Evolutionary conservation across 2,329 filamentous ascomycete species (phyloP).

Genomic region (Cordyceps farinosa): DNA sequence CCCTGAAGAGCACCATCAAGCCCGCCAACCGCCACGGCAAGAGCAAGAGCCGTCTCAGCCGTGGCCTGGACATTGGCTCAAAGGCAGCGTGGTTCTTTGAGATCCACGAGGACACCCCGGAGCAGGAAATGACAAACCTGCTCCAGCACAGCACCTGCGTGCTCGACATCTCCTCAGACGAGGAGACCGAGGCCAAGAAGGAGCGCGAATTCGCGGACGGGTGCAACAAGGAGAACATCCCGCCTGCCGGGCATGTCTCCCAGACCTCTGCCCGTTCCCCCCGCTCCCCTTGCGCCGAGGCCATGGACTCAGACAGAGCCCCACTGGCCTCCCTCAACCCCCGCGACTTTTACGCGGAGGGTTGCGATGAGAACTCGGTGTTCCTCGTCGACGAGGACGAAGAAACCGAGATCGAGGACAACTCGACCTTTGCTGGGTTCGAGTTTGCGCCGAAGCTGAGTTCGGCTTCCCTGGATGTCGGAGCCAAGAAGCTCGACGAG

Average conservation of each 20-base stretch:
- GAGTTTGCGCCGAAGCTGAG: slow-evolving; percentile 23
- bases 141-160: slow-evolving; percentile 87
- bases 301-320: slow-evolving; percentile 60
- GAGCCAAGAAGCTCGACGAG: slow-evolving; percentile 31
- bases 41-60: slow-evolving; percentile 19
- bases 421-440: slow-evolving; percentile 20
- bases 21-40: slow-evolving; percentile 42
- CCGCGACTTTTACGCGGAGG: slow-evolving; percentile 64
- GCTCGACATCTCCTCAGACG: slow-evolving; percentile 86
- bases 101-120: slow-evolving; percentile 87
- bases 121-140: slow-evolving; percentile 87
- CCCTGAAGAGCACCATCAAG: slow-evolving; percentile 71
- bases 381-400: slow-evolving; percentile 62
- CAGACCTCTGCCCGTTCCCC: slow-evolving; percentile 46
- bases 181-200: slow-evolving; percentile 61
- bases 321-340: slow-evolving; percentile 66
- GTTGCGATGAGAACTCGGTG: slow-evolving; percentile 59
- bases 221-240: slow-evolving; percentile 89
- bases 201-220: slow-evolving; percentile 53
- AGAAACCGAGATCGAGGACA: slow-evolving; percentile 36
- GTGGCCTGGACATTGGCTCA: slow-evolving; percentile 41
- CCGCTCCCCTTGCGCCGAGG: slow-evolving; percentile 47
- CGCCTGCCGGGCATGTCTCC: slow-evolving; percentile 64
- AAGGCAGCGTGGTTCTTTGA: slow-evolving; percentile 83
- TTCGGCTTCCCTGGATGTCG: background rate